Base-by-base conservation (phyloP, 2,329 filamentous ascomycete genomes). In the Bimuria novae-zelandiae region DNA sequence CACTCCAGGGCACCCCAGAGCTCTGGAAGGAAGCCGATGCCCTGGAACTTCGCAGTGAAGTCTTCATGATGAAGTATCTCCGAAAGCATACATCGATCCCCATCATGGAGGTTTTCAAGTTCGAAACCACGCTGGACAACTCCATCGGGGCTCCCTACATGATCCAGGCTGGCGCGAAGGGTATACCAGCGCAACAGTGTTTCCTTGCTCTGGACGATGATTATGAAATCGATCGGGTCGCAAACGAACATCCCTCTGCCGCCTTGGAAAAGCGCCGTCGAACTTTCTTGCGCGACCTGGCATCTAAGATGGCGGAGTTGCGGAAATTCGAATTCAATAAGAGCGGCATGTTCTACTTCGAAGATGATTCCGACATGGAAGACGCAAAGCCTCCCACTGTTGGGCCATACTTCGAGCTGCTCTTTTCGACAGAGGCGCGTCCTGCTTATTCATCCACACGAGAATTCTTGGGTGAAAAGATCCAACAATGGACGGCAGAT, bases 121-220 rank as follows among this genome's bases (percentile, higher is more conserved):
- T 44, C 17, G 57, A 62, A 35, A 25, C 42, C 8, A 49, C 55
- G 10, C 39, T 51, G 16, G 41, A 54, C 7, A 63, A 63, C 27
- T 36, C 32, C 7, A 54, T 61, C 22, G 36, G 40, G 1, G 52
- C 48, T 10, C 60, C 59, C 14, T 61, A 50, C 43, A 54, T 60
- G 7, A 30, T 30, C 12, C 12, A 7, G 7, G 27, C 27, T 7
- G 27, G 7, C 7, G 27, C 27, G 12, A 12, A 30, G 12, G 27
- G 27, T 12, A 12, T 30, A 12, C 27, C 27, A 7, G 27, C 27
- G 27, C 12, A 7, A 7, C 7, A 30, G 27, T 30, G 7, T 7
- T 30, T 37, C 35, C 17, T 37, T 16, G 35, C 4, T 16, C 17
- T 8, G n/a, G 23, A 40, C 37, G 35, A 6, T 2, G 4, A 14